Evolutionary conservation across 768 basidiomycete genomes (phyloP).

Genomic region (Trichaptum fuscoviolaceum): DNA sequence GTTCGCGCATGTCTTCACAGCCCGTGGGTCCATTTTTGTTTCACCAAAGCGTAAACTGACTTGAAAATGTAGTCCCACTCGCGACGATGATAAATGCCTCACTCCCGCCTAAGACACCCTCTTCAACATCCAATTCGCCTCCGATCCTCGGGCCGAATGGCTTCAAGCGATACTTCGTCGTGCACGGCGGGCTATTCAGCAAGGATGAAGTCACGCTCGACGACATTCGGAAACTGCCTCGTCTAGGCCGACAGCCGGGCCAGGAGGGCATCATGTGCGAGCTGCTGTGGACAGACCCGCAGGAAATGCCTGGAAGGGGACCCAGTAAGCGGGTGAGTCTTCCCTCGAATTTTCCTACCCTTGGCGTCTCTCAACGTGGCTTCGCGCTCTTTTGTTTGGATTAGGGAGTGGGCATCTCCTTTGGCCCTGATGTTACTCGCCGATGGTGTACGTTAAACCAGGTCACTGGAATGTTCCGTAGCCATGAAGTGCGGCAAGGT

Average conservation of each 20-base stretch:
- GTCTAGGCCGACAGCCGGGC: conserved; percentile 87
- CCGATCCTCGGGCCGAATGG: conserved; percentile 82
- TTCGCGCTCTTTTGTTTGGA: conserved; percentile 12
- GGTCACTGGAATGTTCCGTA: conserved; percentile 85
- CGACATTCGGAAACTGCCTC: conserved; percentile 82
- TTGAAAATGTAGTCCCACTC: conserved; percentile 65
- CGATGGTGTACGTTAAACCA: conserved; percentile 85
- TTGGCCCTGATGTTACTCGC: conserved; percentile 91
- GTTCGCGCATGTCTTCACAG: conserved; percentile 91
- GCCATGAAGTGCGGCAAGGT: conserved; percentile 95
- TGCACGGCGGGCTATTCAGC: conserved; percentile 95
- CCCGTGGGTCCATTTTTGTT: conserved; percentile 46
- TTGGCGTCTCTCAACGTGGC: conserved; percentile 8
- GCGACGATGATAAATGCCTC: conserved; percentile 81
- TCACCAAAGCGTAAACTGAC: not conserved
- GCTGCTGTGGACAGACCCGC: conserved; percentile 97
- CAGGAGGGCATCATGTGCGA: conserved; percentile 93
- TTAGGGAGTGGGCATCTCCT: conserved; percentile 91
- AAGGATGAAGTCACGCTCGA: conserved; percentile 93
- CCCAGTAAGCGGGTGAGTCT: conserved; percentile 77
- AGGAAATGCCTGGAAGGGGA: conserved; percentile 80
- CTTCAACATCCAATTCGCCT: conserved; percentile 27
- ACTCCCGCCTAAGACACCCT: conserved; percentile 38
- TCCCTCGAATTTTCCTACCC: conserved; percentile 34
- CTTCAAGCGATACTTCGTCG: conserved; percentile 84